Conservation (phyloP, 257 asterid species). For the Salvia miltiorrhiza region DNA sequence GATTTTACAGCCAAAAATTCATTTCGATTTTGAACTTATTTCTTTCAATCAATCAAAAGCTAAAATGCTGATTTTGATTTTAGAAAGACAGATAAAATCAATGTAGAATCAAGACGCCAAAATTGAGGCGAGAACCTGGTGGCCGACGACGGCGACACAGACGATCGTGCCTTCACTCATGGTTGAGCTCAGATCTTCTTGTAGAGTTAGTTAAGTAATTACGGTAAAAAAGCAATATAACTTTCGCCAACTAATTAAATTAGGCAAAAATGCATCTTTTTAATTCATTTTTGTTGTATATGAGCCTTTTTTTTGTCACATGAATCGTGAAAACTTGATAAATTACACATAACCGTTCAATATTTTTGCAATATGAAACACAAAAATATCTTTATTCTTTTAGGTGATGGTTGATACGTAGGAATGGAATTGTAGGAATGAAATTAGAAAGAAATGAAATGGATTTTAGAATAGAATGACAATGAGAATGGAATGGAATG, state of each 20-base stretch:
- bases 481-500: too few species aligned
- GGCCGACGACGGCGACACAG: conserved; percentile 99
- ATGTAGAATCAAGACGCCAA: background rate
- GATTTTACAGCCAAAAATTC: background rate
- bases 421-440: too few species aligned
- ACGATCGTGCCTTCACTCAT: conserved; percentile 57
- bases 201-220: background rate
- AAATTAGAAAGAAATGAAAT: too few species aligned
- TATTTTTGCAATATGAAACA: too few species aligned
- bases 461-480: too few species aligned
- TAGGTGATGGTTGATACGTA: too few species aligned
- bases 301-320: too few species aligned
- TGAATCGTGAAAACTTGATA: too few species aligned
- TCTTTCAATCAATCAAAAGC: background rate
- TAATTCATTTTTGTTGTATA: too few species aligned
- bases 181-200: background rate
- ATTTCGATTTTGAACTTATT: background rate
- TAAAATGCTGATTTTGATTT: background rate
- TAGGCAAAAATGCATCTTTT: too few species aligned
- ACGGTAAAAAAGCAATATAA: background rate
- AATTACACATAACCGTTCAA: too few species aligned
- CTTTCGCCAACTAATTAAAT: background rate
- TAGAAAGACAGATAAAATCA: background rate
- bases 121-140: conserved; percentile 57
- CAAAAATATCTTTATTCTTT: too few species aligned